A percentile compares a stretch with the other conserved stretches of the same genome.
Evolutionary conservation across 768 basidiomycete species (phyloP).

Genomic region (Cystofilobasidium macerans): DNA sequence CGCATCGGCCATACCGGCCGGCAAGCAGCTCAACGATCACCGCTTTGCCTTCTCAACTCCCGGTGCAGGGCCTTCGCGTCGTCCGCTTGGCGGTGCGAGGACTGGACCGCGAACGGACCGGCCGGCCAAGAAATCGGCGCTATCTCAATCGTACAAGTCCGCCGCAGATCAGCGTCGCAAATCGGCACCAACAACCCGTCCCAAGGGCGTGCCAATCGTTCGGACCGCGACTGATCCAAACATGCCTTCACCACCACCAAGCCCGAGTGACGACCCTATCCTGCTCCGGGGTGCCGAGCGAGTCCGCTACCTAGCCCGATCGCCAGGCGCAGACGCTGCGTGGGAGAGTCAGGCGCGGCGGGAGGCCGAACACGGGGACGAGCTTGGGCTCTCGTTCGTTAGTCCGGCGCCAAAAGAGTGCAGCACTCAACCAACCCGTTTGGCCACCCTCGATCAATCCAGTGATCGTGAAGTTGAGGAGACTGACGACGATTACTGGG

Average conservation of each 20-base stretch:
- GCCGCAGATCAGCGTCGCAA: conserved; percentile 2
- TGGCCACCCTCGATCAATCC: background rate
- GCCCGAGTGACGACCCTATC: conserved; percentile 24
- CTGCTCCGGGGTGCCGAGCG: conserved; percentile 9
- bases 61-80: background rate
- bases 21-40: background rate
- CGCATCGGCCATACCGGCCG: background rate
- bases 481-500: background rate
- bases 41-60: conserved; percentile 12
- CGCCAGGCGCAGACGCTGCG: background rate
- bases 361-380: background rate
- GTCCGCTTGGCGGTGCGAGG: background rate
- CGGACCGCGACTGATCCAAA: conserved; percentile 8
- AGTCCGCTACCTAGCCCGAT: background rate
- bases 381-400: background rate
- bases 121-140: conserved; percentile 13
- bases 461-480: background rate
- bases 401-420: background rate
- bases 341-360: background rate
- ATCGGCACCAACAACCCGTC: conserved; percentile 3
- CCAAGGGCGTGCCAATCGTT: background rate
- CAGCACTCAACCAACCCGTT: background rate
- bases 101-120: conserved; percentile 11
- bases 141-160: conserved; percentile 14
- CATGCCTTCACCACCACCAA: conserved; percentile 18